Evolutionary conservation across 2,329 filamentous ascomycete species (phyloP), one percentile per base, ranked within the genome.

Genomic region (Fusarium marasasianum): DNA sequence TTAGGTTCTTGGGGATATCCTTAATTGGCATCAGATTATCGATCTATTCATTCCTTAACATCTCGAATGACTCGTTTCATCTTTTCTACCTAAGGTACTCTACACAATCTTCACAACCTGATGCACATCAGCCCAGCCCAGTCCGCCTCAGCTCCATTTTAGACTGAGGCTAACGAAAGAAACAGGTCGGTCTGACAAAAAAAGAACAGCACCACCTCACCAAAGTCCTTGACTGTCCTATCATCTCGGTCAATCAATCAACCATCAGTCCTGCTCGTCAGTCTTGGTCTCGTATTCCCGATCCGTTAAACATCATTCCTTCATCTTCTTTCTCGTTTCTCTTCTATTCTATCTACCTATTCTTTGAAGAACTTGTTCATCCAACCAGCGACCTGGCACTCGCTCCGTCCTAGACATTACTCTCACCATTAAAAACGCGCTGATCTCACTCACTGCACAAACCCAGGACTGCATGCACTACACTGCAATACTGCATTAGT

Each of bases 231-330:
- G 24, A 61, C 47, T 26, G 41, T 48, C 66, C 63, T 69, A 67
- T 67, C 64, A 67, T 48, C 55, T 64, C 35, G 37, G 51, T 55
- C 51, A 55, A 55, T 55, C 44, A 33, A 51, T 56, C 57, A 33
- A 51, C 51, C 57, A 45, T 61, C 73, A 37, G 29, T 38, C 57
- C 54, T 55, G 51, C 41, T 58, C 31, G 57, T 43, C 48, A 33
- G 40, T 63, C 44, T 53, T 71, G 71, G 74, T 71, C 76, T 80
- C 78, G 78, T 80, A 78, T 77, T 78, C 74, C 75, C 65, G 68
- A 74, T 66, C 44, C 54, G 47, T 62, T 35, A 73, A 72, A 73
- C 68, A 72, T 69, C 71, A 59, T 69, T 59, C 63, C 48, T 66
- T 64, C 29, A 38, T 40, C 31, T 40, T 68, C 41, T 31, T 61